phyloP scores from a whole-genome alignment of 2,329 filamentous ascomycete genomes.

The Coniochaeta sp. region DNA sequence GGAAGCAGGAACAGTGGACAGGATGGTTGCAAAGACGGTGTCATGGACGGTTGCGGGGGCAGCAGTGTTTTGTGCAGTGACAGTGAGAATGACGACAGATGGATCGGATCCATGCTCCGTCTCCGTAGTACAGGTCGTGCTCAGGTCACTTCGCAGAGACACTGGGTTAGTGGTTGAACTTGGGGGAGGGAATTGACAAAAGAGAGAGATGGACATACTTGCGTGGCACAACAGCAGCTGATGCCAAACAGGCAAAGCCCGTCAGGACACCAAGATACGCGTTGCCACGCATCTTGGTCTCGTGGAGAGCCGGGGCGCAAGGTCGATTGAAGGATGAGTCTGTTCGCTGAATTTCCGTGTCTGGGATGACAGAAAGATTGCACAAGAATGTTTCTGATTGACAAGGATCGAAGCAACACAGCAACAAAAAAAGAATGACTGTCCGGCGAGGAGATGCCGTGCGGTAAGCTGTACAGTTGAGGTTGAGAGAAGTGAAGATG shows the following conservation, averaged over 20 bases:
- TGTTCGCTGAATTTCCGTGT: not conserved
- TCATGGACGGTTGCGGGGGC: slow-evolving; percentile 8
- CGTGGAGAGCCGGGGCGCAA: not conserved
- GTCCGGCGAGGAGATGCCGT: slow-evolving; percentile 4
- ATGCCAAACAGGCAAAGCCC: slow-evolving; percentile 26
- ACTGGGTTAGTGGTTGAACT: not conserved
- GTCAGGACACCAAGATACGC: slow-evolving; percentile 27
- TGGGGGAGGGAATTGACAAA: slow-evolving; percentile 3
- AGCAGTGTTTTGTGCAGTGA: slow-evolving; percentile 25
- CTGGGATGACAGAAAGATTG: not conserved
- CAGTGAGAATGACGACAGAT: slow-evolving; percentile 41
- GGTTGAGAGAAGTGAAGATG: no score
- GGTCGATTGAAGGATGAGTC: not conserved
- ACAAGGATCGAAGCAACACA: not conserved
- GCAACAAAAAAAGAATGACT: slow-evolving; percentile 9
- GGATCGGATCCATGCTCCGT: slow-evolving; percentile 21
- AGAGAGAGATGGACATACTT: slow-evolving; percentile 21
- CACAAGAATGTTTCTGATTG: not conserved
- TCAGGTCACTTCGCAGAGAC: slow-evolving; percentile 10
- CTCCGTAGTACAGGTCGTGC: slow-evolving; percentile 28
- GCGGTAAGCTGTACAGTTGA: slow-evolving; percentile 5
- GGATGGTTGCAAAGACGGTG: slow-evolving; percentile 9
- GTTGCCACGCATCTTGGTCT: slow-evolving; percentile 29
- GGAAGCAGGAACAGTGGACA: slow-evolving; percentile 9
- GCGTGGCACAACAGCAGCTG: slow-evolving; percentile 24